Conservation (phyloP, 768 basidiomycete genomes). For the Tylopilus plumbeoviolaceoides region DNA sequence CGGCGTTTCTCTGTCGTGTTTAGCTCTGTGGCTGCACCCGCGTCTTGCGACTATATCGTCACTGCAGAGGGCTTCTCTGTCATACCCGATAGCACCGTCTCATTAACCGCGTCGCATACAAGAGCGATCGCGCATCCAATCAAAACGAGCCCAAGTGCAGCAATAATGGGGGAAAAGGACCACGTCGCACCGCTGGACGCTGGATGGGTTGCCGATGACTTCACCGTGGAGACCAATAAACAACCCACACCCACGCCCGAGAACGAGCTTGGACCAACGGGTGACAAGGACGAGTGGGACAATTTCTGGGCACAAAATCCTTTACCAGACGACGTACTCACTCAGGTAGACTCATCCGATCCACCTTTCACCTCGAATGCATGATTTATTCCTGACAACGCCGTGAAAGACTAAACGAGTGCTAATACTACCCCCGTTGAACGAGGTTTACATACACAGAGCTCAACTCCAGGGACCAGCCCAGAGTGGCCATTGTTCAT, state of each 20-base stretch:
- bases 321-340: slow-evolving; percentile 37
- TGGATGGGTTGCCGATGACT: slow-evolving; percentile 30
- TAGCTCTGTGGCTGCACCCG: slow-evolving; percentile 54
- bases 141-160: slow-evolving; percentile 7
- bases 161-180: slow-evolving; percentile 1
- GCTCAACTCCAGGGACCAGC: slow-evolving; percentile 14
- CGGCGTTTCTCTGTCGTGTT: slow-evolving; percentile 77
- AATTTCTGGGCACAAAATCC: slow-evolving; percentile 41
- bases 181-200: slow-evolving; percentile 36
- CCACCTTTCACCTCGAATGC: slow-evolving; percentile 7
- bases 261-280: slow-evolving; percentile 20
- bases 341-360: slow-evolving; percentile 11
- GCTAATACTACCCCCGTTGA: background rate
- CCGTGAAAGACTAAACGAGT: slow-evolving; percentile 7
- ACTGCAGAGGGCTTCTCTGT: slow-evolving; percentile 52
- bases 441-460: background rate
- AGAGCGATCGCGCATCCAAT: background rate
- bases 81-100: slow-evolving; percentile 24
- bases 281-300: slow-evolving; percentile 45
- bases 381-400: slow-evolving; percentile 4
- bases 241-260: slow-evolving; percentile 20
- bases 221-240: slow-evolving; percentile 10
- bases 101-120: background rate
- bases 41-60: slow-evolving; percentile 74
- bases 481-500: background rate